Base-by-base conservation (phyloP, 2,329 filamentous ascomycete species). In the Xenoacremonium recifei region DNA sequence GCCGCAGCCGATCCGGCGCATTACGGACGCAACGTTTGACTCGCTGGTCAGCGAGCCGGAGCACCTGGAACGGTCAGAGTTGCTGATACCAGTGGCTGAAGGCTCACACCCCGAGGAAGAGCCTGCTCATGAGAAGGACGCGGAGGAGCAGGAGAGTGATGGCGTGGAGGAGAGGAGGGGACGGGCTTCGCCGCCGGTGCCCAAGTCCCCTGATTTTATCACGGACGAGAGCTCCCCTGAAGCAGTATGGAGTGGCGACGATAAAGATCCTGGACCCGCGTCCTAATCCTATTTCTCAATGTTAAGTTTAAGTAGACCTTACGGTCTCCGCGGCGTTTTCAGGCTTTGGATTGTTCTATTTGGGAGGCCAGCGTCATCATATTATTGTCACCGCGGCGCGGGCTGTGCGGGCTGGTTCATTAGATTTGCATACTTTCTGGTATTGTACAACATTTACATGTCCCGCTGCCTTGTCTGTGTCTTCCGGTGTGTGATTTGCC, bases 1-100 rank as follows among this genome's bases (percentile, higher is more conserved):
- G 13, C 81, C 81, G 3, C 76, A 79, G 54, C 79, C 67, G 18
- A 70, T 71, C 32, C 61, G 69, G 9, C 60, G 68, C 2, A 53
- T 63, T 10, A 68, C 67, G 18, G 69, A 68, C 25, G 67, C 71
- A 23, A 67, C 67, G 21, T 63, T 59, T 39, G 68, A 70, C 35
- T 68, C 65, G 4, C 42, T 70, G 7, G 59, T 59, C 6, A 64
- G 58, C 2, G 47, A 45, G 12, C 42, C 53, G 2, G 53, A 56
- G 4, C 53, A 53, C n/a, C 7, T 49, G 35, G 33, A 44, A 2
- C 48, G 33, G 7, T 45, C 53, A 2, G 55, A 57, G 17, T 33
- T 51, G 4, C 51, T 58, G 20, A 45, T 55, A 37, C 53, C 54
- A 10, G 55, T 53, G 11, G 49, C 41, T 15, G 54, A 54, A 27